These are phyloP conservation scores for Emericellopsis atlantica DNA, from an alignment of 2,329 filamentous ascomycete genomes.

Conservation along the genomic window DNA sequence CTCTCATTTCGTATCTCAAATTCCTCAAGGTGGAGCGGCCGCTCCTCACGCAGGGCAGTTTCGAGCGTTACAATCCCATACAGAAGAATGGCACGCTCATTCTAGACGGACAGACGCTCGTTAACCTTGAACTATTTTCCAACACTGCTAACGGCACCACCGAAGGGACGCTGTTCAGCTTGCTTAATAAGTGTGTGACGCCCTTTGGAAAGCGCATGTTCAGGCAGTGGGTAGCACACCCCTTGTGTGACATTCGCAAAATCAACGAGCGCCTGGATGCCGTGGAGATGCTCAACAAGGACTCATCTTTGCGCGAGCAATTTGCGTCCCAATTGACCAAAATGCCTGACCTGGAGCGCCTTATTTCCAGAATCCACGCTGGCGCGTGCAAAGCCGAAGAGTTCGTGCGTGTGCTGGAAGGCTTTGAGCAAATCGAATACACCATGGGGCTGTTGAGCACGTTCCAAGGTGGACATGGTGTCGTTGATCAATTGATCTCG, in stretches of 20 bases:
- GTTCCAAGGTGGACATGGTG: slow-evolving; percentile 64
- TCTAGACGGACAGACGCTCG: slow-evolving; percentile 87
- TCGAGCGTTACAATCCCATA: slow-evolving; percentile 85
- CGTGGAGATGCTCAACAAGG: slow-evolving; percentile 82
- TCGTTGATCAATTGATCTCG: slow-evolving; percentile 72
- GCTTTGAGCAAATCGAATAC: slow-evolving; percentile 96
- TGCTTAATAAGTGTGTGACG: slow-evolving; percentile 89
- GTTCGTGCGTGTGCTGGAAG: slow-evolving; percentile 86
- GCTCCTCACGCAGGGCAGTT: slow-evolving; percentile 80
- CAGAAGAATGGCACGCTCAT: slow-evolving; percentile 81
- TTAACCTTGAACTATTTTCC: slow-evolving; percentile 94
- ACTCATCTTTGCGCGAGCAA: slow-evolving; percentile 67
- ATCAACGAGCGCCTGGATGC: slow-evolving; percentile 94
- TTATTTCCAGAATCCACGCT: slow-evolving; percentile 90
- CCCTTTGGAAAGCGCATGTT: slow-evolving; percentile 95
- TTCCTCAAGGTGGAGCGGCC: slow-evolving; percentile 81
- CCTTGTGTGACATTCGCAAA: slow-evolving; percentile 69
- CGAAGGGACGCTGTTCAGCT: slow-evolving; percentile 78
- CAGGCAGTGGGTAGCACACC: slow-evolving; percentile 95
- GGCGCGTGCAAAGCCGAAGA: slow-evolving; percentile 83
- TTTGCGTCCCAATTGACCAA: slow-evolving; percentile 82
- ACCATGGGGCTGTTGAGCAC: slow-evolving; percentile 70
- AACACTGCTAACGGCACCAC: slow-evolving; percentile 79
- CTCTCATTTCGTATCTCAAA: slow-evolving; percentile 74
- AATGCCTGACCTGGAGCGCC: slow-evolving; percentile 84